phyloP scores from a whole-genome alignment of 257 asterid species.

The Fraxinus excelsior region DNA sequence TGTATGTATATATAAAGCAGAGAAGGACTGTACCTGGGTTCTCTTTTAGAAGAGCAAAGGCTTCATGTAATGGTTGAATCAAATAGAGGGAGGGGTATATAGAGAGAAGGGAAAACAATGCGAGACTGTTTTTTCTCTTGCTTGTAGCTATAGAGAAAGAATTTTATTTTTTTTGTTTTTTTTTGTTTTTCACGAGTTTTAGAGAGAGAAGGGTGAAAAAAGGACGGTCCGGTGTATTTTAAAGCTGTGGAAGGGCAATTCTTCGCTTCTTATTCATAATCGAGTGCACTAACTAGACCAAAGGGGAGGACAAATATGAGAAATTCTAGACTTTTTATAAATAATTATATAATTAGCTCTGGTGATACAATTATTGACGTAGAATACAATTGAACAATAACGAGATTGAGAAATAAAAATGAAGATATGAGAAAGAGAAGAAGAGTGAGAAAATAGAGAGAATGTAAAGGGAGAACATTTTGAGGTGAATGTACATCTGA shows the following conservation, averaged over 20 bases:
- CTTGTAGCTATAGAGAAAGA: conserved; percentile 24
- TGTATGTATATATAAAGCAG: conserved; percentile 16
- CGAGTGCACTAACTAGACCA: background rate
- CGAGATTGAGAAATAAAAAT: too few species aligned
- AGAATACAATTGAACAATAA: too few species aligned
- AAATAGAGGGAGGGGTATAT: conserved; percentile 26
- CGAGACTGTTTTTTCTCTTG: background rate
- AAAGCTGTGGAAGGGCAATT: background rate
- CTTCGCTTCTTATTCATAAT: background rate
- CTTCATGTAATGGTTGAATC: conserved; percentile 43
- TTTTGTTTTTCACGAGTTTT: background rate
- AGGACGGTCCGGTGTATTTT: background rate
- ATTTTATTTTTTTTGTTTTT: background rate
- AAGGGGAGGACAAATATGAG: too few species aligned
- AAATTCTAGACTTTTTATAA: too few species aligned
- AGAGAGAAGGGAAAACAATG: background rate
- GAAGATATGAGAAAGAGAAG: too few species aligned
- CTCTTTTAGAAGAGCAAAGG: conserved; percentile 31
- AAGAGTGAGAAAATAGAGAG: too few species aligned
- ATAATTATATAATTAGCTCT: too few species aligned
- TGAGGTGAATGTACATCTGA: too few species aligned
- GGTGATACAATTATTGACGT: too few species aligned
- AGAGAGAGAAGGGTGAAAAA: conserved; percentile 27
- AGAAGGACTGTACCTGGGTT: conserved; percentile 32
- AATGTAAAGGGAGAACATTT: too few species aligned